phyloP scores from a whole-genome alignment of 164 flowering plant genomes.

The Euptelea pleiosperma region DNA sequence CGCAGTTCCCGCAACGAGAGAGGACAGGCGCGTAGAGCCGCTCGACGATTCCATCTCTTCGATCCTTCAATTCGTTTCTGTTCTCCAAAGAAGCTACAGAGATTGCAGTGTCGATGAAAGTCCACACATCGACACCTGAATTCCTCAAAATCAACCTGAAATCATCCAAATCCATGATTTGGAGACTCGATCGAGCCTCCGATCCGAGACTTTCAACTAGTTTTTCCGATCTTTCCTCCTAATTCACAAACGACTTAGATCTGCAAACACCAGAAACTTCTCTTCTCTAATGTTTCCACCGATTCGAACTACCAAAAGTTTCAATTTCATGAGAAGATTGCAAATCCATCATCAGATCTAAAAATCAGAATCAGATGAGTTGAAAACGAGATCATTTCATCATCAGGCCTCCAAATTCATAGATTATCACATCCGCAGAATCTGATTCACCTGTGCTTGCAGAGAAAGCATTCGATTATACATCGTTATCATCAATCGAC shows the following conservation, averaged over 20 bases:
- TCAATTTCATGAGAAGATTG: background rate
- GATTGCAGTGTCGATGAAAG: slow-evolving; percentile 67
- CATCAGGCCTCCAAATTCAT: background rate
- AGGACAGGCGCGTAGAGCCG: slow-evolving; percentile 39
- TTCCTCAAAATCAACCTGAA: slow-evolving; percentile 52
- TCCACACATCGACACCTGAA: slow-evolving; percentile 66
- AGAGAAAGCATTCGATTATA: background rate
- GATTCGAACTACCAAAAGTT: background rate
- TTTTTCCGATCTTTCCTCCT: too few relatives aligned
- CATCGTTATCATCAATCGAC: background rate
- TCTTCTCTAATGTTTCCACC: too few relatives aligned
- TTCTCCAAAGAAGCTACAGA: slow-evolving; percentile 55
- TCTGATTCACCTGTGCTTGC: background rate
- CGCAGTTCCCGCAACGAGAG: slow-evolving; percentile 41
- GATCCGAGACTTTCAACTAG: background rate
- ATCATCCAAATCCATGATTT: slow-evolving; percentile 67
- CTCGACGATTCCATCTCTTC: slow-evolving; percentile 72
- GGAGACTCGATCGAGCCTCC: too few relatives aligned
- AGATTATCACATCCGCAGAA: background rate
- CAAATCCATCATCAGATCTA: background rate
- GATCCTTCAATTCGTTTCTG: slow-evolving; percentile 47
- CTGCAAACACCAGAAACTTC: background rate
- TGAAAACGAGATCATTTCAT: background rate
- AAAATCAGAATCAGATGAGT: background rate
- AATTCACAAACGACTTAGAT: too few relatives aligned